phyloP scores from a whole-genome alignment of 2,329 filamentous ascomycete species.

The Didymella segeticola region DNA sequence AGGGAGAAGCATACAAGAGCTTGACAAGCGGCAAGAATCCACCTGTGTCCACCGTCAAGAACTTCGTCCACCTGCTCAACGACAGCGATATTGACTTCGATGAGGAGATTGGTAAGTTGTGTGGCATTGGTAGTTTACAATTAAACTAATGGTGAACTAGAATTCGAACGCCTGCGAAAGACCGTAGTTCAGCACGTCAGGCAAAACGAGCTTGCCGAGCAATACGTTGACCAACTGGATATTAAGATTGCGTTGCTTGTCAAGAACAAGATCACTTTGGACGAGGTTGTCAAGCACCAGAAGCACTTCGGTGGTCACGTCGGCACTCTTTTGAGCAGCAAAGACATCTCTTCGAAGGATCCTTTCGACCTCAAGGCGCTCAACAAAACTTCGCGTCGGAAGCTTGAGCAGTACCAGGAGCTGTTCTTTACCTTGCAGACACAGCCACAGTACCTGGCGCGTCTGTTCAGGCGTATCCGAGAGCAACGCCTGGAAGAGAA shows the following conservation, averaged over 20 bases:
- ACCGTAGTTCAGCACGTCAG: conserved; percentile 96
- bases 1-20: conserved; percentile 97
- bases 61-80: conserved; percentile 96
- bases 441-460: conserved; percentile 90
- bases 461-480: conserved; percentile 82
- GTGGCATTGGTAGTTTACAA: too few relatives aligned
- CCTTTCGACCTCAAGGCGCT: conserved; percentile 96
- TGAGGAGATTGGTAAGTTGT: conserved; percentile 73
- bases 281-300: conserved; percentile 96
- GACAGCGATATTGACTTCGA: conserved; percentile 99
- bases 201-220: conserved; percentile 95
- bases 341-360: conserved; percentile 85
- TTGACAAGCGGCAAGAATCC: conserved; percentile 96
- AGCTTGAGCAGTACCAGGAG: conserved; percentile 96
- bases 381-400: conserved; percentile 94
- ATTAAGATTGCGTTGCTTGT: conserved; percentile 98
- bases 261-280: conserved; percentile 99
- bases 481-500: conserved; percentile 87
- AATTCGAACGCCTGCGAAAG: conserved; percentile 93
- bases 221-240: conserved; percentile 97
- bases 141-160: conserved; percentile 49
- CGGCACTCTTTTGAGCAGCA: conserved; percentile 83
- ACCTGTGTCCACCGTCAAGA: conserved; percentile 94
- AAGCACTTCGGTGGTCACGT: conserved; percentile 93
- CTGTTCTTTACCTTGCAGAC: conserved; percentile 97